A percentile compares a stretch with the other conserved stretches of the same genome.
These are phyloP conservation scores for Carex arenaria DNA, from an alignment of 202 grass and related monocot genomes.

Conservation along the genomic window DNA sequence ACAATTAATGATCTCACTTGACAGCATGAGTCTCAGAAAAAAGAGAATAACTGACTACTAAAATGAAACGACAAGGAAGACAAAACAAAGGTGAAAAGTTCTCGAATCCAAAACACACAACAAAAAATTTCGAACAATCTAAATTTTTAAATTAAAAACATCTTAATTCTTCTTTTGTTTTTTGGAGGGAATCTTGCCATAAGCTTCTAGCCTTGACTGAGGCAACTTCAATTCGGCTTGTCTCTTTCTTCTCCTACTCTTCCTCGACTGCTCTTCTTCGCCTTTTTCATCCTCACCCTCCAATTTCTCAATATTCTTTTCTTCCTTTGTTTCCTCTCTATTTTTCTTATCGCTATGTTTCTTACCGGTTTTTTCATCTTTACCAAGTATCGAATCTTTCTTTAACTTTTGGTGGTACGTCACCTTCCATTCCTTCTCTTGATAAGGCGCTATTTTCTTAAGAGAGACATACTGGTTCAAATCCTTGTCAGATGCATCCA, in stretches of 20 bases:
- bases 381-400: constrained; percentile 62
- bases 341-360: constrained; percentile 43
- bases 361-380: constrained; percentile 35
- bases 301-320: constrained; percentile 28
- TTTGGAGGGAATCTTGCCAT: constrained; percentile 43
- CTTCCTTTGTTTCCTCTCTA: constrained; percentile 32
- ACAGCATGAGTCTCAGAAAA: background rate
- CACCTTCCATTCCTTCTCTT: constrained; percentile 73
- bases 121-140: constrained; percentile 24
- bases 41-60: background rate
- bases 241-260: constrained; percentile 48
- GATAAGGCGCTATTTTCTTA: constrained; percentile 87
- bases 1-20: background rate
- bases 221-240: constrained; percentile 47
- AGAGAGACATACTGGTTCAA: constrained; percentile 94
- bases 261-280: constrained; percentile 51
- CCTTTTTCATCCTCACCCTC: constrained; percentile 33
- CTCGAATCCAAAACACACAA: background rate
- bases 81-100: background rate
- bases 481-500: constrained; percentile 57
- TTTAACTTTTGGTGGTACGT: constrained; percentile 58
- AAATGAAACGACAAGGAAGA: background rate
- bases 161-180: constrained; percentile 51
- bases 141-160: constrained; percentile 1
- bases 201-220: constrained; percentile 33